phyloP scores from a whole-genome alignment of 2,329 filamentous ascomycete species.

The Cercospora nicotianae region DNA sequence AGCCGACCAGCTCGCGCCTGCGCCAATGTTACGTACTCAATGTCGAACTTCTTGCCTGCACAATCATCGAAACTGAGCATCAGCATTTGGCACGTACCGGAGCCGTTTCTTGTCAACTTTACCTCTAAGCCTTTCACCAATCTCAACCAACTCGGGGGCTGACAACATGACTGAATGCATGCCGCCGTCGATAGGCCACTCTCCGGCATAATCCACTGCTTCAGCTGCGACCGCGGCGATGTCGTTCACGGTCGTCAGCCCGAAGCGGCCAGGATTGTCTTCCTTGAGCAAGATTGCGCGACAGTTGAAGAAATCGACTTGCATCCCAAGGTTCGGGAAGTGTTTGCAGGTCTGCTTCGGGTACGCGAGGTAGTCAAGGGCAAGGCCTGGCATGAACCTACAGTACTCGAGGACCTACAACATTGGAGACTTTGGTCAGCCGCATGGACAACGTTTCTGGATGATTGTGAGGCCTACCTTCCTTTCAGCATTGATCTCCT shows the following conservation, averaged over 20 bases:
- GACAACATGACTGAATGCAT: conserved; percentile 44
- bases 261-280: conserved; percentile 44
- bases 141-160: conserved; percentile 35
- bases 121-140: conserved; percentile 20
- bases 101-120: conserved; percentile 1
- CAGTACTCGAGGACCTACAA: conserved; percentile 56
- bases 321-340: conserved; percentile 43
- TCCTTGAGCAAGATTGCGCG: conserved; percentile 44
- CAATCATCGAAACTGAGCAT: conserved; percentile 24
- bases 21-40: conserved; percentile 50
- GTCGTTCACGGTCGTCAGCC: conserved; percentile 49
- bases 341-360: conserved; percentile 52
- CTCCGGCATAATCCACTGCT: conserved; percentile 48
- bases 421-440: not conserved
- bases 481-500: conserved; percentile 51
- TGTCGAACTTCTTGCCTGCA: conserved; percentile 40
- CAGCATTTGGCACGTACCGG: conserved; percentile 25
- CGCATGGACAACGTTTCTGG: not conserved
- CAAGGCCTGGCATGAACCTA: conserved; percentile 54
- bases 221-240: conserved; percentile 44
- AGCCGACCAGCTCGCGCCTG: conserved; percentile 50
- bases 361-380: conserved; percentile 52
- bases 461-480: conserved; percentile 37
- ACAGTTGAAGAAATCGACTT: conserved; percentile 44
- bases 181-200: conserved; percentile 48